Base-by-base conservation (phyloP, 768 basidiomycete species). In the Baorangia bicolor region DNA sequence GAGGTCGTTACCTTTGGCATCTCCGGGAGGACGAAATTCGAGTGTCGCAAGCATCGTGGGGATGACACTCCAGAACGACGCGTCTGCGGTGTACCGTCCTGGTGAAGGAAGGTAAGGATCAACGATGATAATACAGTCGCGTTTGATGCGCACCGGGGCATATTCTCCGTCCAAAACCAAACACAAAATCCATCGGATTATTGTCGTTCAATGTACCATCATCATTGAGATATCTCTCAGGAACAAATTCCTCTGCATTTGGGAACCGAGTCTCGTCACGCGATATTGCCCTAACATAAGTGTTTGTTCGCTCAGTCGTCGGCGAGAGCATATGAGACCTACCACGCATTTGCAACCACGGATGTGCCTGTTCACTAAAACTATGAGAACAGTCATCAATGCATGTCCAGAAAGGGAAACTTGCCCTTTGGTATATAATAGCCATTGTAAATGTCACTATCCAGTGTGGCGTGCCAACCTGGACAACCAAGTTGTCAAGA, bases 381-480 rank as follows among this genome's bases (percentile, higher is more conserved):
- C 3, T 21, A 54, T 4, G 16, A n/a, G 4, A 6, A 14, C 18
- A 5, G 14, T 21, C 42, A 30, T 28, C 27, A 8, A 40, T 11
- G 10, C 12, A 33, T 16, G 20, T 23, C 39, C 10, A 8, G 12
- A 43, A 45, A 25, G 13, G 7, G 13, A 3, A 34, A n/a, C 0
- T 78, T 69, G 25, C 72, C 72, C 21, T 65, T 69, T 14, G 72
- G 72, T 30, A 71, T 67, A 54, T 63, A 56, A 44, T 64, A 63
- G 10, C 68, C 66, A 7, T 65, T 55, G 52, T 66, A 65, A 20
- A 64, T 38, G 49, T 72, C 69, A 34, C 67, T 60, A 5, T 25
- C 47, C 8, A 38, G 27, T 8, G 64, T 51, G 3, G 60, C 51
- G 33, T 71, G 66, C 9, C 65, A 63, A 30, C 47, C 61, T 64